A percentile compares a stretch with the other conserved stretches of the same genome.
Conservation (phyloP, 169 alveolate species). For the Plasmodium blacklocki region DNA sequence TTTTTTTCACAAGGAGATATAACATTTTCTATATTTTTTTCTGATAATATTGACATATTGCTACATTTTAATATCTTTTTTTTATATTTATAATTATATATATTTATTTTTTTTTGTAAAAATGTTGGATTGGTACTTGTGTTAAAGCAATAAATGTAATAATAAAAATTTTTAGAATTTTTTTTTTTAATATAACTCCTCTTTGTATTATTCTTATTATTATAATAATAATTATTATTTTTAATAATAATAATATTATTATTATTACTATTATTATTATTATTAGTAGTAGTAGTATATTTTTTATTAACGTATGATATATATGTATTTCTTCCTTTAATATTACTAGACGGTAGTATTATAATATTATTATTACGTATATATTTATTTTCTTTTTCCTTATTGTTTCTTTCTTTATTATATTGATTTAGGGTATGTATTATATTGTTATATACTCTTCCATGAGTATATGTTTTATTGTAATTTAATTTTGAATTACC, state of each 20-base stretch:
- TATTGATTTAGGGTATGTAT: conserved; percentile 2
- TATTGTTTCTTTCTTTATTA: conserved; percentile 19
- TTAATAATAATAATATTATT: too few species aligned
- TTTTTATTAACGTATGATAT: too few species aligned
- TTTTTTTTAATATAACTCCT: conserved; percentile 6
- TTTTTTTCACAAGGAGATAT: conserved; percentile 13
- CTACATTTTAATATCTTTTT: background rate
- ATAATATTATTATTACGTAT: background rate
- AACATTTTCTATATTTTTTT: conserved; percentile 21
- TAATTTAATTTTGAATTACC: conserved; percentile 38
- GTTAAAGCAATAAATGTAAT: background rate
- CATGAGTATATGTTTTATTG: conserved; percentile 35
- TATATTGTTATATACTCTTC: conserved; percentile 25
- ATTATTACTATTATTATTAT: background rate
- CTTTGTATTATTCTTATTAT: background rate
- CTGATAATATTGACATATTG: conserved; percentile 25
- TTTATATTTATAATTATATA: background rate
- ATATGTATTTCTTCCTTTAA: too few species aligned
- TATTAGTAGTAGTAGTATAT: too few species aligned
- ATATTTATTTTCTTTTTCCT: conserved; percentile 5
- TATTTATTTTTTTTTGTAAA: too few species aligned
- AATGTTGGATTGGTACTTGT: background rate
- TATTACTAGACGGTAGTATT: too few species aligned
- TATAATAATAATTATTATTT: background rate
- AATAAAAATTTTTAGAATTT: background rate